Percentiles rank a stretch among this genome's conserved stretches.
Evolutionary conservation across 2,329 filamentous ascomycete species (phyloP).

Genomic region (Fusarium avenaceum): DNA sequence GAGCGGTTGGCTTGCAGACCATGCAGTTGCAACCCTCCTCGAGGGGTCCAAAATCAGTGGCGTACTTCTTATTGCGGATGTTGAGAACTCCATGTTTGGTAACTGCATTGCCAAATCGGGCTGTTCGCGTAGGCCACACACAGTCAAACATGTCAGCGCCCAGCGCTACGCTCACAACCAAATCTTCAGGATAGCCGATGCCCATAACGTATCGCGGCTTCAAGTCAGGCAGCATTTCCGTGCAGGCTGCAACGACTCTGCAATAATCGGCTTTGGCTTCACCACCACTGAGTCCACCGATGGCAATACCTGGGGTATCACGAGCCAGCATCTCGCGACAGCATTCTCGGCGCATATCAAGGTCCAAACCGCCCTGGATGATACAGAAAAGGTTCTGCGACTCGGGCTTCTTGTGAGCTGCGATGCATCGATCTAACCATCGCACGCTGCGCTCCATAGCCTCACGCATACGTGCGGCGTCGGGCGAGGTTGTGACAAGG

Average conservation of each 20-base stretch:
- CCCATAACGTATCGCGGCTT: constrained; percentile 99
- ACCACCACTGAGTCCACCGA: constrained; percentile 93
- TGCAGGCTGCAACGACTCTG: constrained; percentile 89
- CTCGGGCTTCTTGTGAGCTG: constrained; percentile 85
- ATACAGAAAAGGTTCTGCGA: constrained; percentile 97
- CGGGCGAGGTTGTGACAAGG: constrained; percentile 93
- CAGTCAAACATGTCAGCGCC: constrained; percentile 99
- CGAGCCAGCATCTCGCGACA: constrained; percentile 88
- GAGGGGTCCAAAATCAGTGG: constrained; percentile 84
- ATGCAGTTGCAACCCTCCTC: constrained; percentile 85
- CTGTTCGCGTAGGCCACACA: constrained; percentile 97
- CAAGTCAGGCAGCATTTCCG: constrained; percentile 82
- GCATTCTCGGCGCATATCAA: constrained; percentile 87
- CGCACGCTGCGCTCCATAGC: constrained; percentile 95
- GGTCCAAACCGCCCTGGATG: constrained; percentile 93
- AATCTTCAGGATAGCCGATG: constrained; percentile 95
- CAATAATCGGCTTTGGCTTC: constrained; percentile 96
- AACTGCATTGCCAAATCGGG: constrained; percentile 94
- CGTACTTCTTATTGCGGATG: constrained; percentile 80
- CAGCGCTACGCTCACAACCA: constrained; percentile 91
- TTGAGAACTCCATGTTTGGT: constrained; percentile 87
- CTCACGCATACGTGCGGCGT: constrained; percentile 87
- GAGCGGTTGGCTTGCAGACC: constrained; percentile 76
- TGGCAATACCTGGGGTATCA: constrained; percentile 95
- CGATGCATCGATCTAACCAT: constrained; percentile 96